Conservation (phyloP, 495 filamentous ascomycete species). For the Opeltia flavorubescens region DNA sequence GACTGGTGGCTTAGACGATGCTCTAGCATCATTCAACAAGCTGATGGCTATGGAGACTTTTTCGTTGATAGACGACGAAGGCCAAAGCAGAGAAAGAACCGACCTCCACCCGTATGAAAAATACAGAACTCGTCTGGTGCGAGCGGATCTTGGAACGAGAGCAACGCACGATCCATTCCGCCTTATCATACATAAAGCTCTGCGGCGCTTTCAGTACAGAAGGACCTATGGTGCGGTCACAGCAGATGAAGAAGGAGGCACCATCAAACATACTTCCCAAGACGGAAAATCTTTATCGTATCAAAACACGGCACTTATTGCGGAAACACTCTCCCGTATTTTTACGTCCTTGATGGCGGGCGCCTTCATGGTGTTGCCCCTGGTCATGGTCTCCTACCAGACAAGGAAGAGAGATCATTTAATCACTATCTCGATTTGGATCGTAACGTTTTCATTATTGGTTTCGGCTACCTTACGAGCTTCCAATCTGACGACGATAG, state of each 20-base stretch:
- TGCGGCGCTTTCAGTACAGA: constrained; percentile 12
- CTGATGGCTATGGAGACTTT: constrained; percentile 17
- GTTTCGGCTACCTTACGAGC: constrained; percentile 15
- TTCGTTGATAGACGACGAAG: constrained; percentile 11
- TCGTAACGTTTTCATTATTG: constrained; percentile 11
- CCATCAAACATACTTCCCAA: no score
- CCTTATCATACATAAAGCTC: constrained; percentile 7
- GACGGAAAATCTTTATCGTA: no score
- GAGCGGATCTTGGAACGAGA: constrained; percentile 10
- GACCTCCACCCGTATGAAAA: constrained; percentile 12
- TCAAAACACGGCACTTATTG: constrained; percentile 13
- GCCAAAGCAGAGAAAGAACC: constrained; percentile 7
- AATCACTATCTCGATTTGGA: constrained; percentile 6
- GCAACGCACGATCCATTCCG: constrained; percentile 8
- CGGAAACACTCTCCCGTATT: constrained; percentile 10
- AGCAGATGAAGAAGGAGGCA: constrained; percentile 1
- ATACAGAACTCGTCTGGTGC: constrained; percentile 14
- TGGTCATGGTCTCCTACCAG: constrained; percentile 14
- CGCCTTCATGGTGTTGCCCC: constrained; percentile 11
- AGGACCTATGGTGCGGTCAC: constrained; percentile 1
- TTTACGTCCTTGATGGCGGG: constrained; percentile 10
- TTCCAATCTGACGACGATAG: constrained; percentile 19
- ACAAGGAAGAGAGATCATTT: constrained; percentile 5
- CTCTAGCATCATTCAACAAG: constrained; percentile 10
- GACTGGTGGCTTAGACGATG: constrained; percentile 7